A percentile compares a stretch with the other conserved stretches of the same genome.
phyloP scores from a whole-genome alignment of 1,284 basidiomycete species.

The Moesziomyces sp. region DNA sequence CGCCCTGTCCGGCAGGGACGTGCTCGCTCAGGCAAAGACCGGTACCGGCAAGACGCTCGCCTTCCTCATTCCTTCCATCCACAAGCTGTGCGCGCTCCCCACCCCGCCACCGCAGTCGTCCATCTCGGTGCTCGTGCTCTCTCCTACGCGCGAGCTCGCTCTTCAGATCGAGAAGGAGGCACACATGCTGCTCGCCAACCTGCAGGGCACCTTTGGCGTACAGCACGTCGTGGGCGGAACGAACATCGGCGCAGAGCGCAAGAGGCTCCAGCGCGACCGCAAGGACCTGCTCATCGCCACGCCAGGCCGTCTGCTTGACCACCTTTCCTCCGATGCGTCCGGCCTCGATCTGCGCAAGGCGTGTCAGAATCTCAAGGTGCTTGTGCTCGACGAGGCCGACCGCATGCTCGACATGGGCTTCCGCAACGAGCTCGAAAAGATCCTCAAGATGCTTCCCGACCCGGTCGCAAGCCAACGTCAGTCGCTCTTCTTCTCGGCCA shows the following conservation, averaged over 20 bases:
- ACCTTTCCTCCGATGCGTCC: constrained; percentile 69
- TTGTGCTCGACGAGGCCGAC: constrained; percentile 71
- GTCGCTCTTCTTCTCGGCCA: constrained; percentile 71
- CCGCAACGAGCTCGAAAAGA: constrained; percentile 59
- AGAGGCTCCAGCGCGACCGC: constrained; percentile 59
- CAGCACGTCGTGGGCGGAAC: constrained; percentile 70
- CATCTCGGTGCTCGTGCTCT: constrained; percentile 69
- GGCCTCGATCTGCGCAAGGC: constrained; percentile 50
- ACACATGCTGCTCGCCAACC: constrained; percentile 50
- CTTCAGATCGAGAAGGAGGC: constrained; percentile 68
- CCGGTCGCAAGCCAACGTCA: constrained; percentile 69
- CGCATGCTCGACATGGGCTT: constrained; percentile 69
- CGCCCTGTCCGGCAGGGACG: constrained; percentile 69
- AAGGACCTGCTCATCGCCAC: constrained; percentile 71
- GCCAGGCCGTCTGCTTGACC: constrained; percentile 71
- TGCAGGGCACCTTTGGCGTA: constrained; percentile 57
- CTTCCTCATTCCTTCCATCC: constrained; percentile 88
- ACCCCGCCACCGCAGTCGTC: constrained; percentile 41
- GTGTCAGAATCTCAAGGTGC: constrained; percentile 63
- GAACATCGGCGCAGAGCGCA: constrained; percentile 67
- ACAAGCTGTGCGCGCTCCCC: constrained; percentile 68
- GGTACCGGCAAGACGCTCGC: constrained; percentile 92
- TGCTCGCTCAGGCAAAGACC: constrained; percentile 85
- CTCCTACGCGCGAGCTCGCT: constrained; percentile 71
- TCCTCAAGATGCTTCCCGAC: constrained; percentile 67